A percentile compares a stretch with the other conserved stretches of the same genome.
phyloP scores from a whole-genome alignment of 2,329 filamentous ascomycete species.

The Paecilomyces sp. region DNA sequence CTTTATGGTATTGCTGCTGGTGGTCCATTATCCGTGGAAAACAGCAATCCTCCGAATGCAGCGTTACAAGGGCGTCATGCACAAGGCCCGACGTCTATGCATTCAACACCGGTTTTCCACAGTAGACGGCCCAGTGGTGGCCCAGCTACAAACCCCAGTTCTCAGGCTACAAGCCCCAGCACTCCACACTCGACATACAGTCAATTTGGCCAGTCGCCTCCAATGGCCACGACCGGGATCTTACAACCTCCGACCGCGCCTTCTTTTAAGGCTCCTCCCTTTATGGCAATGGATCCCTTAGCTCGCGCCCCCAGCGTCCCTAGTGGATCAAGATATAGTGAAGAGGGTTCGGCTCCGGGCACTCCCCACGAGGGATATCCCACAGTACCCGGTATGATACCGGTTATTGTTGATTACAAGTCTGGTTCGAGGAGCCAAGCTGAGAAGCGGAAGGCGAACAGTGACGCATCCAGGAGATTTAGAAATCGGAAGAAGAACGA shows the following conservation, averaged over 20 bases:
- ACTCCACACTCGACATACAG: slow-evolving; percentile 26
- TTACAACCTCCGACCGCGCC: slow-evolving; percentile 11
- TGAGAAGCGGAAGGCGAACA: slow-evolving; percentile 37
- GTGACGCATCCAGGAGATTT: slow-evolving; percentile 34
- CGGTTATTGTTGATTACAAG: slow-evolving; percentile 31
- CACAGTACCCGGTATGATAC: slow-evolving; percentile 23
- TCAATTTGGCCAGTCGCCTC: slow-evolving; percentile 23
- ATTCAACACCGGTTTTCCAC: slow-evolving; percentile 27
- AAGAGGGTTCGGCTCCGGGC: slow-evolving; percentile 8
- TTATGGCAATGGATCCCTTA: slow-evolving; percentile 18
- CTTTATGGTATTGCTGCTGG: slow-evolving; percentile 17
- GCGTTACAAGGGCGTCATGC: slow-evolving; percentile 11
- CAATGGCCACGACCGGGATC: slow-evolving; percentile 16
- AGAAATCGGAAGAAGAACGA: slow-evolving; percentile 36
- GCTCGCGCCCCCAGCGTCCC: slow-evolving; percentile 16
- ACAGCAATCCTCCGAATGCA: slow-evolving; percentile 8
- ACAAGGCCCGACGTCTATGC: slow-evolving; percentile 13
- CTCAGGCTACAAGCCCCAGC: slow-evolving; percentile 28
- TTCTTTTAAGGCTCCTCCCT: slow-evolving; percentile 12
- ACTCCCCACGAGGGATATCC: background rate
- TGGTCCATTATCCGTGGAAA: slow-evolving; percentile 19
- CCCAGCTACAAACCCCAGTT: slow-evolving; percentile 21
- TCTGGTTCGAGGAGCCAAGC: slow-evolving; percentile 35
- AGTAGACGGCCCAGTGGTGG: slow-evolving; percentile 23
- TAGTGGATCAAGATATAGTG: slow-evolving; percentile 12